Evolutionary conservation across 2,329 filamentous ascomycete genomes (phyloP).

Genomic region (Cladophialophora bantiana): DNA sequence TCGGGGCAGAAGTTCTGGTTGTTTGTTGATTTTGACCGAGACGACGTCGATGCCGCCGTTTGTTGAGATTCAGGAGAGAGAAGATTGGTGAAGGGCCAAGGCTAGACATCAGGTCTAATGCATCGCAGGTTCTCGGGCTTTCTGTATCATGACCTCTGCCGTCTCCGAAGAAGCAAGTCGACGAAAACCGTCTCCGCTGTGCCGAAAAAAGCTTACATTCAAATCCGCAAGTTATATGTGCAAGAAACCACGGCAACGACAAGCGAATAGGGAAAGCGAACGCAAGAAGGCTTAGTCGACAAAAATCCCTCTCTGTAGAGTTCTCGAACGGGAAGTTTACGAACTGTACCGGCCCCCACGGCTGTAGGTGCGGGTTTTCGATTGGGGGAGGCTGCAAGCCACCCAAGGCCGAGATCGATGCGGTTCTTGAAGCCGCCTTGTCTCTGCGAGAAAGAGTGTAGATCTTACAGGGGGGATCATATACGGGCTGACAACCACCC

Average conservation of each 20-base stretch:
- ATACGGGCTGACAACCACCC: too few species aligned
- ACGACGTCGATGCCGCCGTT: neutral
- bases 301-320: neutral
- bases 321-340: neutral
- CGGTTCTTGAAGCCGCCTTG: neutral
- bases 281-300: neutral
- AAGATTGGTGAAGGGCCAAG: neutral
- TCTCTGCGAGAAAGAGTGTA: neutral
- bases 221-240: too few species aligned
- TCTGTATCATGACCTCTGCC: neutral
- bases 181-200: neutral
- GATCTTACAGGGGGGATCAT: too few species aligned
- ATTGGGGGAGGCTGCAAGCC: neutral
- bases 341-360: neutral
- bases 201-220: neutral
- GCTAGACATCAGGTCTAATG: neutral
- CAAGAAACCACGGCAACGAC: too few species aligned
- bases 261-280: neutral
- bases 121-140: neutral
- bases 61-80: neutral
- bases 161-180: neutral
- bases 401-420: neutral
- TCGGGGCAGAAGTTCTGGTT: neutral
- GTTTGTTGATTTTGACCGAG: neutral
- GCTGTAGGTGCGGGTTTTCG: neutral